Percentiles rank a stretch among this genome's conserved stretches.
phyloP scores from a whole-genome alignment of 306 rosid species.

The Cicer yamashitae region DNA sequence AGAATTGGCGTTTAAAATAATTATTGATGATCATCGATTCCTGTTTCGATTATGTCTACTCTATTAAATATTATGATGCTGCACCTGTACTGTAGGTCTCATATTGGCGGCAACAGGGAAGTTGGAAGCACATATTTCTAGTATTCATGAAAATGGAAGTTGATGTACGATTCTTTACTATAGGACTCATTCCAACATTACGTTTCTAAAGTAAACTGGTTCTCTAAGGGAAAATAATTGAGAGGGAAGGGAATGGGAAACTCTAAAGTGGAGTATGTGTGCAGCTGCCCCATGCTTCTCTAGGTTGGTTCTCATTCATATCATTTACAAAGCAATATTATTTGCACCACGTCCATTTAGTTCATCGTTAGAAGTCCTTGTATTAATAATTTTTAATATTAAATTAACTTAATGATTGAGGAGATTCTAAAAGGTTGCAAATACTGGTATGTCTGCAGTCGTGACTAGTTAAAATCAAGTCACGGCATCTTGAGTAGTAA shows the following conservation, averaged over 20 bases:
- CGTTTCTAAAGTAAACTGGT: constrained; percentile 42
- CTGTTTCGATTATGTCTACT: constrained; percentile 16
- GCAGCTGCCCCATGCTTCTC: constrained; percentile 34
- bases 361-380: background rate
- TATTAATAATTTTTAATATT: constrained; percentile 2
- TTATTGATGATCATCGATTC: background rate
- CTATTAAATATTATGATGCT: constrained; percentile 30
- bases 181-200: constrained; percentile 20
- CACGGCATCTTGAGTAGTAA: constrained; percentile 11
- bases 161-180: constrained; percentile 38
- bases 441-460: constrained; percentile 20
- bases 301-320: constrained; percentile 30
- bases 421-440: constrained; percentile 40
- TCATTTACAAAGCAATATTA: constrained; percentile 24
- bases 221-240: constrained; percentile 29
- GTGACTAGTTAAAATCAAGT: constrained; percentile 13
- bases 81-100: constrained; percentile 73
- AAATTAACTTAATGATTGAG: background rate
- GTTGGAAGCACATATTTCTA: constrained; percentile 62
- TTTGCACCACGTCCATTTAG: constrained; percentile 19
- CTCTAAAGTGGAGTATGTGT: constrained; percentile 17
- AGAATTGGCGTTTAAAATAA: constrained; percentile 20
- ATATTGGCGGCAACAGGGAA: constrained; percentile 84
- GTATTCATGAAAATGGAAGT: constrained; percentile 63
- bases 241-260: constrained; percentile 30